Conservation (phyloP, 306 rosid species). For the Cucurbita ficifolia region DNA sequence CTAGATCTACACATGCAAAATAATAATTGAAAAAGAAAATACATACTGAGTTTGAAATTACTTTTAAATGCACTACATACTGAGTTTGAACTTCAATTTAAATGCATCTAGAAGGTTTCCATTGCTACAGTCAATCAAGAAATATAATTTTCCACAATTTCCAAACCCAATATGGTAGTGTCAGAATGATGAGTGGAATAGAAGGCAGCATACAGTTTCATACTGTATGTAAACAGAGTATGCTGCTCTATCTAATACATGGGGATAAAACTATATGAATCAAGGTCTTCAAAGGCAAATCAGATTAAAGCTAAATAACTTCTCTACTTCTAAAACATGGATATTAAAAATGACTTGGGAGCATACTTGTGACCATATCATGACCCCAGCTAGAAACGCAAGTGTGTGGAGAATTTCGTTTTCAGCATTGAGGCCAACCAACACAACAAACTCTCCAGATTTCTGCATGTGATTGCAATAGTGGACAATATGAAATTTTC, state of each 20-base stretch:
- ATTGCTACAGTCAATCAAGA: neutral
- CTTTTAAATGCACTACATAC: neutral
- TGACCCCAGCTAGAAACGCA: slow-evolving; percentile 65
- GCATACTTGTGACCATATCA: slow-evolving; percentile 85
- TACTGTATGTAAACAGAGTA: neutral
- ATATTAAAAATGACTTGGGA: slow-evolving; percentile 8
- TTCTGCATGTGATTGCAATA: slow-evolving; percentile 39
- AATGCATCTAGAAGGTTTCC: neutral
- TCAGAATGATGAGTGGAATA: neutral
- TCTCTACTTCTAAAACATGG: neutral
- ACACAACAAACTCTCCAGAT: slow-evolving; percentile 51
- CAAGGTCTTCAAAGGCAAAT: neutral
- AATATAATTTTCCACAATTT: neutral
- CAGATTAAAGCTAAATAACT: neutral
- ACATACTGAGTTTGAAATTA: too few relatives aligned
- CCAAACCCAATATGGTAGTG: neutral
- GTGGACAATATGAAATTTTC: slow-evolving; percentile 4
- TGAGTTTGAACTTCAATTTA: neutral
- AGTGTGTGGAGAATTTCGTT: slow-evolving; percentile 88
- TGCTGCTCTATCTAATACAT: neutral
- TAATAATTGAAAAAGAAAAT: neutral
- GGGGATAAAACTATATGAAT: neutral
- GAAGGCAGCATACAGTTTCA: neutral
- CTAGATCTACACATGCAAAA: neutral
- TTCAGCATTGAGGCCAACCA: slow-evolving; percentile 62